phyloP scores from a whole-genome alignment of 768 basidiomycete species.

The Hygrophoropsis aurantiaca region DNA sequence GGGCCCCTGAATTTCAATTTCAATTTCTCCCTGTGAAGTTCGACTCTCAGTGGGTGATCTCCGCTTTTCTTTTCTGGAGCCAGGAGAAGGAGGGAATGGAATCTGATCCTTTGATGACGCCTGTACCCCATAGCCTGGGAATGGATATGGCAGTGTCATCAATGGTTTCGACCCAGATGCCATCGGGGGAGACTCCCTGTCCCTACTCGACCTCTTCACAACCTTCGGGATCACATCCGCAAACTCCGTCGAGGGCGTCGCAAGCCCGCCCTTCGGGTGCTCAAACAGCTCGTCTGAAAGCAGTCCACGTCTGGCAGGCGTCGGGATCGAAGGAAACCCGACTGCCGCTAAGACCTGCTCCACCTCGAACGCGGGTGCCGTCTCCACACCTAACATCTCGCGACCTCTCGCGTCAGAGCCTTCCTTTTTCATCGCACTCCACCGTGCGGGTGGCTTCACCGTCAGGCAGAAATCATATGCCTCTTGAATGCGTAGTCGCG shows the following conservation, averaged over 20 bases:
- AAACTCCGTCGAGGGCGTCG: slow-evolving; percentile 28
- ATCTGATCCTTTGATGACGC: slow-evolving; percentile 63
- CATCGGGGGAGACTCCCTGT: slow-evolving; percentile 37
- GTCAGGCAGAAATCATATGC: slow-evolving; percentile 81
- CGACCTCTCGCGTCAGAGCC: slow-evolving; percentile 18
- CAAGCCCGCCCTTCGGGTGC: slow-evolving; percentile 38
- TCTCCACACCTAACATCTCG: slow-evolving; percentile 26
- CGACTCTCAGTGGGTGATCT: slow-evolving; percentile 25
- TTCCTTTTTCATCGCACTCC: slow-evolving; percentile 35
- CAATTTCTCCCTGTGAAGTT: slow-evolving; percentile 30
- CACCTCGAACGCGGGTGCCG: slow-evolving; percentile 43
- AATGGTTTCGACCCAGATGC: slow-evolving; percentile 40
- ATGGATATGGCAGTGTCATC: slow-evolving; percentile 68
- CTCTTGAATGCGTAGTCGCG: slow-evolving; percentile 69
- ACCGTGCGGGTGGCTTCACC: slow-evolving; percentile 33
- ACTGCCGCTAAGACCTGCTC: slow-evolving; percentile 59
- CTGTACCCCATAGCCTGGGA: slow-evolving; percentile 59
- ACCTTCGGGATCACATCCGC: slow-evolving; percentile 46
- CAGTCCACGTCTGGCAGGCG: slow-evolving; percentile 56
- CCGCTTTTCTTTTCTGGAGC: slow-evolving; percentile 39
- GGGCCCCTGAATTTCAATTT: slow-evolving; percentile 26
- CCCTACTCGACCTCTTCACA: slow-evolving; percentile 45
- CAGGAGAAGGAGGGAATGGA: slow-evolving; percentile 73
- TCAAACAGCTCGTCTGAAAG: slow-evolving; percentile 68
- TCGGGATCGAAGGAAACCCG: slow-evolving; percentile 48